Conservation (phyloP, 2,329 filamentous ascomycete genomes). For the Penicillium palitans region DNA sequence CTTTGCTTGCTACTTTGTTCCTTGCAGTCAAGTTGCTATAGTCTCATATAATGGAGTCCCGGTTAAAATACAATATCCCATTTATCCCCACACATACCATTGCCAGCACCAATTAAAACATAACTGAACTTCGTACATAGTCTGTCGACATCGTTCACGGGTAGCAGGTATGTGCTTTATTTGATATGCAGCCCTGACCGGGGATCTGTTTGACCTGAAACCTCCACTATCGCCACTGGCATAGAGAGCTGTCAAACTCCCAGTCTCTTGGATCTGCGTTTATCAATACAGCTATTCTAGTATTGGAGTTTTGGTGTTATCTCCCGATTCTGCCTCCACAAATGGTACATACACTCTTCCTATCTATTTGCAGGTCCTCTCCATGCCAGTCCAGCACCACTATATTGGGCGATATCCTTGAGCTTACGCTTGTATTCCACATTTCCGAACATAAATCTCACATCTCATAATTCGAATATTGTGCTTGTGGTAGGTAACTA, state of each 20-base stretch:
- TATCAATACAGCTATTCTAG: not conserved
- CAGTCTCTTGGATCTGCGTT: not conserved
- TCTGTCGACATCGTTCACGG: no score
- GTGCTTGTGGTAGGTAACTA: not conserved
- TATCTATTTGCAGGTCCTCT: not conserved
- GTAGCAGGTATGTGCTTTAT: not conserved
- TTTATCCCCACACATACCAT: not conserved
- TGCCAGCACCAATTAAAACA: not conserved
- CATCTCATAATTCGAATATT: not conserved
- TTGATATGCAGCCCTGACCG: not conserved
- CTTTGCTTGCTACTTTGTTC: not conserved
- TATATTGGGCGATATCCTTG: not conserved
- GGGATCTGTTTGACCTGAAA: not conserved
- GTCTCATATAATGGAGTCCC: not conserved
- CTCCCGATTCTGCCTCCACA: not conserved
- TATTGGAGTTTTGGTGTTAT: not conserved
- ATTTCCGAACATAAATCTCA: not conserved
- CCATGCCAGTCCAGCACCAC: not conserved
- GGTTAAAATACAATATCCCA: not conserved
- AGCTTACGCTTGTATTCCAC: not conserved
- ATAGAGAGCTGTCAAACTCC: not conserved
- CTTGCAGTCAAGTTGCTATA: no score
- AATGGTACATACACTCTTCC: not conserved
- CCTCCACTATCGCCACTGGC: not conserved
- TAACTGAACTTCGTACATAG: no score